phyloP scores from a whole-genome alignment of 164 flowering plant genomes.

The Saururus chinensis region DNA sequence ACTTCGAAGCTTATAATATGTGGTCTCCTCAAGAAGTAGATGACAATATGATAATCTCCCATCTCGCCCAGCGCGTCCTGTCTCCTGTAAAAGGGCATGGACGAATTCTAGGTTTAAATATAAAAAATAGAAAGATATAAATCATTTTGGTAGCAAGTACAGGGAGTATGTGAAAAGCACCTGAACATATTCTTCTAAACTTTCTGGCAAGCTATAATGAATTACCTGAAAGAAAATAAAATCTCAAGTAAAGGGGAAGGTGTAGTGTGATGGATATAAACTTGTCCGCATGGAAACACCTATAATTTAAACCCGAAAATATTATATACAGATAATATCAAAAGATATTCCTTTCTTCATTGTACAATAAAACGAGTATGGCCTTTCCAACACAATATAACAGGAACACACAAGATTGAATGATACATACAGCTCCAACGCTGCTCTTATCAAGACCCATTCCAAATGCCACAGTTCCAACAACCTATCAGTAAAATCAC shows the following conservation, averaged over 20 bases:
- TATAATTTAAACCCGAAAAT: no score
- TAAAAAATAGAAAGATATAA: background rate
- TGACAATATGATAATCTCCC: constrained; percentile 82
- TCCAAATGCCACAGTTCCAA: constrained; percentile 99
- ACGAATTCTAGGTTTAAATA: constrained; percentile 3
- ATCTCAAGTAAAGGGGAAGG: background rate
- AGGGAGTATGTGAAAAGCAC: constrained; percentile 18
- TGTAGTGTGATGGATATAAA: no score
- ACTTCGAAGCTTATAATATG: constrained; percentile 76
- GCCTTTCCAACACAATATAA: background rate
- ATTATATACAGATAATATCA: background rate
- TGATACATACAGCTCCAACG: constrained; percentile 82
- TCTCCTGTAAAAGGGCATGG: constrained; percentile 43
- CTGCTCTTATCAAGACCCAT: constrained; percentile 97
- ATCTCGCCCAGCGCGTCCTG: constrained; percentile 97
- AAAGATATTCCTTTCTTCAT: background rate
- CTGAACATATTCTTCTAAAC: constrained; percentile 98
- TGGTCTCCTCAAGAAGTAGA: constrained; percentile 60
- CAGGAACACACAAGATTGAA: background rate
- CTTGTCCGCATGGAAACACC: no score
- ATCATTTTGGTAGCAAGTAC: background rate
- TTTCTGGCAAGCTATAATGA: constrained; percentile 90
- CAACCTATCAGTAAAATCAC: constrained; percentile 39
- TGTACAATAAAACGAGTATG: background rate
- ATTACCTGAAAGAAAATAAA: constrained; percentile 51